phyloP scores from a whole-genome alignment of 805 yeast species.

The Ogataea henricii region DNA sequence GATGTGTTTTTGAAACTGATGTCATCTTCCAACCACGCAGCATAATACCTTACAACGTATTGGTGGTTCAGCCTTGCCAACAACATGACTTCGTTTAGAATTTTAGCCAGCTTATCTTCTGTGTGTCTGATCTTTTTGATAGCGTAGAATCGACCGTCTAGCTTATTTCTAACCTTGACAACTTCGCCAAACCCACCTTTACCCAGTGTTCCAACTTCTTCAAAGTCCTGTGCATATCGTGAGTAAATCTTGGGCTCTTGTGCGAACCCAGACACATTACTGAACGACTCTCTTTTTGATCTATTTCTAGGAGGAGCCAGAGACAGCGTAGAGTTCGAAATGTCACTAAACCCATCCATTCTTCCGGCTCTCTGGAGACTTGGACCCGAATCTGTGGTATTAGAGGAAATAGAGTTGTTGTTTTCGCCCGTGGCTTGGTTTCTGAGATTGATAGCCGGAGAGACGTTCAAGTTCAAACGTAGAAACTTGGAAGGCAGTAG shows the following conservation, averaged over 20 bases:
- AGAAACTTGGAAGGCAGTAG: conserved; percentile 81
- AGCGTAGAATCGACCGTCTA: conserved; percentile 95
- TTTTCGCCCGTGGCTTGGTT: neutral
- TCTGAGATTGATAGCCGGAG: conserved; percentile 28
- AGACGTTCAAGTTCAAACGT: conserved; percentile 59
- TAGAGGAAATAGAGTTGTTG: neutral
- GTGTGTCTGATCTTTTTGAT: conserved; percentile 87
- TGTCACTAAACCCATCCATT: conserved; percentile 22
- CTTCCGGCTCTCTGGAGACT: neutral
- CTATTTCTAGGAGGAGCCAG: conserved; percentile 12
- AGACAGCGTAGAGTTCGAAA: conserved; percentile 21
- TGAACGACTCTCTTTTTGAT: conserved; percentile 34
- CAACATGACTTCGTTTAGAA: conserved; percentile 88
- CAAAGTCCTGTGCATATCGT: conserved; percentile 90
- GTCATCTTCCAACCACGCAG: conserved; percentile 95
- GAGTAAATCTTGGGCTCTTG: conserved; percentile 43
- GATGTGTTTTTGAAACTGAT: conserved; percentile 18
- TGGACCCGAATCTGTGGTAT: conserved; percentile 3
- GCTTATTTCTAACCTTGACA: conserved; percentile 89
- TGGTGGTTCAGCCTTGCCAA: conserved; percentile 92
- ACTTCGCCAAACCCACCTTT: conserved; percentile 98
- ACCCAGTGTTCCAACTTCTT: conserved; percentile 88
- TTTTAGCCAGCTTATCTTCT: conserved; percentile 74
- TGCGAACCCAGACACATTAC: conserved; percentile 20
- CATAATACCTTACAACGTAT: conserved; percentile 92